A percentile compares a stretch with the other conserved stretches of the same genome.
These are phyloP conservation scores for Phytophthora pinifolia DNA, from an alignment of 352 stramenopile genomes.

Conservation along the genomic window DNA sequence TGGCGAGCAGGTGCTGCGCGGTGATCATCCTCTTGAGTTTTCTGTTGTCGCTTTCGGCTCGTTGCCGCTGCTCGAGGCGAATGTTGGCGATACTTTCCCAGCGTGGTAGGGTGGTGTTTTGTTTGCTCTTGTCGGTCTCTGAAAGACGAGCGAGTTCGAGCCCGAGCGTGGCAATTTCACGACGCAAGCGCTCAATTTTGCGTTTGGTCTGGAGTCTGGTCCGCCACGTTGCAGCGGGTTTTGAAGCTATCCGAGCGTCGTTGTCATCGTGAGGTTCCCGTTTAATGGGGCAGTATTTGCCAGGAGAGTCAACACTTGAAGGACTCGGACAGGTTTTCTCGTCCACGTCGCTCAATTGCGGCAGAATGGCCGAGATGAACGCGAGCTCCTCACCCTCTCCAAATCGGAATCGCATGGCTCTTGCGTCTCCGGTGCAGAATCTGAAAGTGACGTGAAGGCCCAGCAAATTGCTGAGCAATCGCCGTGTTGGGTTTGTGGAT, in stretches of 20 bases:
- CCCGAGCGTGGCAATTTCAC: background rate
- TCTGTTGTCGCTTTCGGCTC: constrained; percentile 13
- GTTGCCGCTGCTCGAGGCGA: background rate
- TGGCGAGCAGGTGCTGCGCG: constrained; percentile 2
- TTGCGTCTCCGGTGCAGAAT: background rate
- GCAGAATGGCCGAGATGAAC: background rate
- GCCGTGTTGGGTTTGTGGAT: too few relatives aligned
- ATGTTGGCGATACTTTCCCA: background rate
- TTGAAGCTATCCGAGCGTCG: too few relatives aligned
- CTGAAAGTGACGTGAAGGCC: too few relatives aligned
- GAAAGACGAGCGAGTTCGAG: background rate
- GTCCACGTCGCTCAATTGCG: background rate
- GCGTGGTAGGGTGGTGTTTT: background rate
- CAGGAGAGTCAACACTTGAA: constrained; percentile 2
- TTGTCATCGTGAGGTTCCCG: too few relatives aligned
- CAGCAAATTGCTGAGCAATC: too few relatives aligned
- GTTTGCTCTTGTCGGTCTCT: background rate
- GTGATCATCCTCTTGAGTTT: constrained; percentile 9
- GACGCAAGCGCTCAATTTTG: constrained; percentile 1
- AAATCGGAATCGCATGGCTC: constrained; percentile 4
- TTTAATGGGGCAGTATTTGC: too few relatives aligned
- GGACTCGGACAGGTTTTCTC: background rate
- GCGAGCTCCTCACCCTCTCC: background rate
- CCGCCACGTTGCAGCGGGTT: too few relatives aligned
- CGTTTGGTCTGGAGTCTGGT: background rate